These are phyloP conservation scores for Crassisporium funariophilum DNA, from an alignment of 768 basidiomycete species.

Conservation along the genomic window DNA sequence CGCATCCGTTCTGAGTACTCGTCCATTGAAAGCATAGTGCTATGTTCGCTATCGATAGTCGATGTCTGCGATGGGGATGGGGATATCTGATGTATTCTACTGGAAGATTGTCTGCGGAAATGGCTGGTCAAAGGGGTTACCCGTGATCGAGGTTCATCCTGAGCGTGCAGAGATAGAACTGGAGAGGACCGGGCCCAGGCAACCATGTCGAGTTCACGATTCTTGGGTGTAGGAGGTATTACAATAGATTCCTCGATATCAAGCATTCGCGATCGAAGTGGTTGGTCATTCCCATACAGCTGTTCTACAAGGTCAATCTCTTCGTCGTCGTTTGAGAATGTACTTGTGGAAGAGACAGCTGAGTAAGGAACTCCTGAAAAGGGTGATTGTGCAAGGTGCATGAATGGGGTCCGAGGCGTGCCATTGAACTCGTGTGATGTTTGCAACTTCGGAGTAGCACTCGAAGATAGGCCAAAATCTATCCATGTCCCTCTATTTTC, in stretches of 20 bases:
- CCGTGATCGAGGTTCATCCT: conserved; percentile 17
- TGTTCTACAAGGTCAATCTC: conserved; percentile 98
- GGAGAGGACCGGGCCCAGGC: conserved; percentile 75
- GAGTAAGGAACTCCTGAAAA: conserved; percentile 22
- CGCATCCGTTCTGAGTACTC: conserved; percentile 99
- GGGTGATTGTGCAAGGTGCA: conserved; percentile 21
- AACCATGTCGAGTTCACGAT: conserved; percentile 84
- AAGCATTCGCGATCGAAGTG: conserved; percentile 67
- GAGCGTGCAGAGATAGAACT: conserved; percentile 36
- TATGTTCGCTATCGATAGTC: conserved; percentile 18
- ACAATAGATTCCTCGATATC: conserved; percentile 86
- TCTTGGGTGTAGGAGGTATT: conserved; percentile 80
- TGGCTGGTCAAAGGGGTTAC: conserved; percentile 10
- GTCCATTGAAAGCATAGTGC: conserved; percentile 72
- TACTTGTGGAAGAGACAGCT: conserved; percentile 19
- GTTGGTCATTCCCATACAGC: conserved; percentile 79
- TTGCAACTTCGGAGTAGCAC: conserved; percentile 21
- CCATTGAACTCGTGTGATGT: conserved; percentile 11
- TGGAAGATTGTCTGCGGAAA: conserved; percentile 15
- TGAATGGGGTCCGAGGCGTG: conserved; percentile 28
- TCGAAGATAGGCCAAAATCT: conserved; percentile 37
- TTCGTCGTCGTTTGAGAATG: conserved; percentile 51
- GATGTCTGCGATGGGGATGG: conserved; percentile 10
- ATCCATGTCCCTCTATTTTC: conserved; percentile 58
- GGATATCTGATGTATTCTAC: conserved; percentile 14